These are phyloP conservation scores for Candida bentonensis DNA, from an alignment of 805 yeast genomes.

Conservation along the genomic window DNA sequence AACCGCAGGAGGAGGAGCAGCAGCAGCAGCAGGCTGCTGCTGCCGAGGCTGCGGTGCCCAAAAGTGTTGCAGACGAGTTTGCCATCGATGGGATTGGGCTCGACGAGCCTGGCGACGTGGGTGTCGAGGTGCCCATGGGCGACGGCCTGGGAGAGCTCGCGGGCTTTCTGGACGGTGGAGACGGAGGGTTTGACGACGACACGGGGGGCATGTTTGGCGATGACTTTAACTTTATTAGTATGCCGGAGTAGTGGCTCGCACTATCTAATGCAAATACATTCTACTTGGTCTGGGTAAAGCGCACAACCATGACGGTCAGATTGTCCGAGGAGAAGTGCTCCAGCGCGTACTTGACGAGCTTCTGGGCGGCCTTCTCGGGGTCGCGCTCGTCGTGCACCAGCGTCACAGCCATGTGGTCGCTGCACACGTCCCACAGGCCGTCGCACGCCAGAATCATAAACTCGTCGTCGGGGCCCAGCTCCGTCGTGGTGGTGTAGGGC, in stretches of 20 bases:
- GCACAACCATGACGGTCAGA: constrained; percentile 82
- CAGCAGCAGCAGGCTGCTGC: not conserved
- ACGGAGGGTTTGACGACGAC: constrained; percentile 7
- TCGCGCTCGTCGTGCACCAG: constrained; percentile 40
- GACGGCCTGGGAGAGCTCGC: not conserved
- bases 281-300: constrained; percentile 18
- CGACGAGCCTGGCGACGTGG: not conserved
- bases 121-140: not conserved
- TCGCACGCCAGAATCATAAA: constrained; percentile 88
- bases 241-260: not conserved
- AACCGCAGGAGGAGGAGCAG: not conserved
- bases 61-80: constrained; percentile 4
- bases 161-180: not conserved
- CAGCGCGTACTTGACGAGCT: constrained; percentile 59
- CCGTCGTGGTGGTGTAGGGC: constrained; percentile 86
- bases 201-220: constrained; percentile 17
- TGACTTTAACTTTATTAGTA: constrained; percentile 14
- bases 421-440: constrained; percentile 91
- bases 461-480: constrained; percentile 50
- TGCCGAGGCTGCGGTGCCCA: constrained; percentile 1
- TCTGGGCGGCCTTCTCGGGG: constrained; percentile 54
- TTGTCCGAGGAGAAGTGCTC: constrained; percentile 76
- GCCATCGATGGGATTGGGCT: constrained; percentile 2
- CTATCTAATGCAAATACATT: not conserved
- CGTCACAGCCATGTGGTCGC: constrained; percentile 74